Base-by-base conservation (phyloP, 495 filamentous ascomycete genomes). In the Penicillium simplicissimum region DNA sequence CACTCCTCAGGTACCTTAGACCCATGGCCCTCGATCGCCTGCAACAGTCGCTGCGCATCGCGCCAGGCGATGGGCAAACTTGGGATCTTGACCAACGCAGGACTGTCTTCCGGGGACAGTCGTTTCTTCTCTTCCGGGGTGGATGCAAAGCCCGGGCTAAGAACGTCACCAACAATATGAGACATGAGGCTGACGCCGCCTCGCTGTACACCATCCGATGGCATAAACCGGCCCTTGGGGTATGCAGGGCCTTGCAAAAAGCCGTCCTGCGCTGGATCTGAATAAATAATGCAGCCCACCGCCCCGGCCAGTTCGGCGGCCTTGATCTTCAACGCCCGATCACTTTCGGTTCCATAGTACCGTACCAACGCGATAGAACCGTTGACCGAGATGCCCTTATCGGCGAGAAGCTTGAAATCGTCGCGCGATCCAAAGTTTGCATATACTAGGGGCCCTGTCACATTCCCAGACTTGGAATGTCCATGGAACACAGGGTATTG, bases 401-500 rank as follows among this genome's bases (percentile, higher is more conserved):
- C 84, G 54, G 83, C 74, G 28, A 99, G 76, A 52, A 71, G 71
- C 68, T 88, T 76, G 69, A 94, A 98, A 69, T 99, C 95, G 52
- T 90, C 86, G 47, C 83, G 83, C 54, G 90, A 88, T 14, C 96
- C 95, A 66, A 93, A 96, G 69, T 97, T 97, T 23, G 90, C 96
- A 69, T 96, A 99, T 2, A 99, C 84, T 55, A 99, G 73, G n/a
- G 89, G 93, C 0, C 96, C 95, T n/a, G 83, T 89, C 25, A 94
- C 93, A 67, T 93, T 91, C 23, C 94, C 95, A 8, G 90, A 84
- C 67, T 88, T 90, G 13, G 93, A 96, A 70, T 95, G 89, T 0
- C 90, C 94, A 71, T 99, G 95, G 64, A 96, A 99, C 14, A 84
- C 85, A 28, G 80, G 78, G 0, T 90, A 91, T 64, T 91, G 85